Percentiles rank a stretch among this genome's conserved stretches.
Conservation (phyloP, 2,329 filamentous ascomycete genomes). For the Calonectria multiphialidica region DNA sequence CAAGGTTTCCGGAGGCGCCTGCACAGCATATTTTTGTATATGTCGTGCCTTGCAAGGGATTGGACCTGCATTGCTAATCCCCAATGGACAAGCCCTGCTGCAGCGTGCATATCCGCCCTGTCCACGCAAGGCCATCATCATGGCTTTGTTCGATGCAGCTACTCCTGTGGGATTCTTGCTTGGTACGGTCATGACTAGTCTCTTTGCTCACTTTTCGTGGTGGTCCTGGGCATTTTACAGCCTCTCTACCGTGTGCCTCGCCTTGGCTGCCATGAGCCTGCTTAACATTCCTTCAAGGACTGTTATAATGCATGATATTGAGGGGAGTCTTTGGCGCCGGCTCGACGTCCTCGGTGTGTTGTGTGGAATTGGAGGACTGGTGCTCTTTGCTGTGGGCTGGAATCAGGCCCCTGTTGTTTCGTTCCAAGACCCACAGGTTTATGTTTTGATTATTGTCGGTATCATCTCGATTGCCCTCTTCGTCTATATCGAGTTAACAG, state of each 20-base stretch:
- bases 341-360: constrained; percentile 34
- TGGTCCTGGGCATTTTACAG: constrained; percentile 44
- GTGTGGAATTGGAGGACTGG: constrained; percentile 29
- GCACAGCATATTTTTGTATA: constrained; percentile 38
- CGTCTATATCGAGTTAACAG: constrained; percentile 34
- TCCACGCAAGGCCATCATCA: constrained; percentile 36
- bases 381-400: constrained; percentile 41
- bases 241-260: constrained; percentile 34
- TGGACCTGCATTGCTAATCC: constrained; percentile 37
- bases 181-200: constrained; percentile 40
- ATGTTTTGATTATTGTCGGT: constrained; percentile 37
- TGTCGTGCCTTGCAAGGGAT: constrained; percentile 43
- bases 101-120: constrained; percentile 41
- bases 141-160: constrained; percentile 41
- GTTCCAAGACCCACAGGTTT: constrained; percentile 30
- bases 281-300: constrained; percentile 36
- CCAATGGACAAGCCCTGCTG: constrained; percentile 39
- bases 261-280: constrained; percentile 34
- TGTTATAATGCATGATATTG: constrained; percentile 37
- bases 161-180: constrained; percentile 40
- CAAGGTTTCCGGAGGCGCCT: constrained; percentile 17
- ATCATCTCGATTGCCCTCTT: constrained; percentile 24
- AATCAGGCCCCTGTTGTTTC: constrained; percentile 38
- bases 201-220: constrained; percentile 37
- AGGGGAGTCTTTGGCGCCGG: constrained; percentile 40